phyloP scores from a whole-genome alignment of 2,329 filamentous ascomycete species.

The Magnaporthiopsis rhizophila region DNA sequence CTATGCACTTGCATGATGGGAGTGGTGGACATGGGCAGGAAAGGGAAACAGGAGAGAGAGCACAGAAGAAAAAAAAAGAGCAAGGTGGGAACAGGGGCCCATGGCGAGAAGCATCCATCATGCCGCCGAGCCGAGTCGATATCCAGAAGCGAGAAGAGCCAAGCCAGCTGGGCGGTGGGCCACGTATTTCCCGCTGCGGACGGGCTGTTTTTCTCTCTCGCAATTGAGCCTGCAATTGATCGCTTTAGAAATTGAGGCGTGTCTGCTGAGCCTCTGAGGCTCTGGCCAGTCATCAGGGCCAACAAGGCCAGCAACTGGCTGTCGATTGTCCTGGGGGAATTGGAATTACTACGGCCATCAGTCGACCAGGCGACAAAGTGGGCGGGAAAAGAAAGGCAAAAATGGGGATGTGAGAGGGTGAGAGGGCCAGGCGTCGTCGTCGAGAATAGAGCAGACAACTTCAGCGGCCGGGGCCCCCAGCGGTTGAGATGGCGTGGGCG shows the following conservation, averaged over 20 bases:
- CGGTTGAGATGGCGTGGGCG: slow-evolving; percentile 9
- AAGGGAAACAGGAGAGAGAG: not conserved
- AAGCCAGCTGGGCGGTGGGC: not conserved
- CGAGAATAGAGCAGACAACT: slow-evolving; percentile 7
- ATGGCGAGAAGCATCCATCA: not conserved
- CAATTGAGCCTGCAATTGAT: not conserved
- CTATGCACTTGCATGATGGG: too few relatives aligned
- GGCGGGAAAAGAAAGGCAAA: not conserved
- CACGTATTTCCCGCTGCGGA: not conserved
- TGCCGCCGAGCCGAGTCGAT: not conserved
- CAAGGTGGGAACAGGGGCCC: not conserved
- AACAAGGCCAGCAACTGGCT: slow-evolving; percentile 1
- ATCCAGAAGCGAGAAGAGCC: not conserved
- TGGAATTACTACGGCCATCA: slow-evolving; percentile 4
- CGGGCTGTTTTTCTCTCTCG: too few relatives aligned
- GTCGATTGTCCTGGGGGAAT: not conserved
- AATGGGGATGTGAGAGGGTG: not conserved
- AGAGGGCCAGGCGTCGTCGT: slow-evolving; percentile 1
- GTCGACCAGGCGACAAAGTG: slow-evolving; percentile 2
- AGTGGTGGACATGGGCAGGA: too few relatives aligned
- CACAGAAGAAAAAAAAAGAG: not conserved
- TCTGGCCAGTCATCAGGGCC: not conserved
- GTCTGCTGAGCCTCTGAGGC: too few relatives aligned
- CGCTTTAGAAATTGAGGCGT: too few relatives aligned
- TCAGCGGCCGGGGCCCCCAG: not conserved